Evolutionary conservation across 139 green algal species (phyloP).

Genomic region (Dunaliella primolecta): DNA sequence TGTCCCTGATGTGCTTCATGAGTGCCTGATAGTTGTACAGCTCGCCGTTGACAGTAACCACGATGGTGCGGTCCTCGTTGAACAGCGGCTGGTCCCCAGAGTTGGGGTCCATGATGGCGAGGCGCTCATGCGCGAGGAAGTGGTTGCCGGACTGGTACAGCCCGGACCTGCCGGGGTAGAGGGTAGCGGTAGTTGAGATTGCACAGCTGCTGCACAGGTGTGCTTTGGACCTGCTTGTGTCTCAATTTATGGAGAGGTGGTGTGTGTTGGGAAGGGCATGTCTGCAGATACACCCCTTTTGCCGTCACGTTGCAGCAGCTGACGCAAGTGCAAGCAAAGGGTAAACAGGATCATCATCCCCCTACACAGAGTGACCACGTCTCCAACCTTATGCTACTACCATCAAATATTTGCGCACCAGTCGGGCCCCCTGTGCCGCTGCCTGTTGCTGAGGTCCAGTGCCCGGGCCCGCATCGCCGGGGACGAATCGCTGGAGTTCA

Average conservation of each 20-base stretch:
- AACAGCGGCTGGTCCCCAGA: constrained; percentile 67
- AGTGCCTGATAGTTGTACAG: constrained; percentile 84
- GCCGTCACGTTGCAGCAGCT: no score
- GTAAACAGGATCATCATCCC: no score
- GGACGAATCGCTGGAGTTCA: constrained; percentile 53
- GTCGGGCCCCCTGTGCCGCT: constrained; percentile 79
- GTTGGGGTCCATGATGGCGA: constrained; percentile 76
- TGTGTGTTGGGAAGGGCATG: background rate
- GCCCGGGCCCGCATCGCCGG: constrained; percentile 45
- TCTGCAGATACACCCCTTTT: no score
- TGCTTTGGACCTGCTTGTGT: no score
- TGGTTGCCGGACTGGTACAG: constrained; percentile 55
- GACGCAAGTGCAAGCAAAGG: no score
- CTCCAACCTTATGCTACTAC: no score
- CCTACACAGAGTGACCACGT: no score
- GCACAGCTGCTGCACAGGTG: no score
- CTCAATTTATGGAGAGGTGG: no score
- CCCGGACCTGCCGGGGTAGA: constrained; percentile 54
- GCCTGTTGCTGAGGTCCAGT: constrained; percentile 49
- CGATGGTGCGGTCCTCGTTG: constrained; percentile 56
- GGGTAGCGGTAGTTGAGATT: background rate
- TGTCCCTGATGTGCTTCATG: constrained; percentile 48
- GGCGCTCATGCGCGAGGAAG: constrained; percentile 81
- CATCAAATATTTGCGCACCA: no score
- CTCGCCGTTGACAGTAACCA: constrained; percentile 78